Evolutionary conservation across 352 stramenopile species (phyloP).

Genomic region (Aphanomyces cochlioides): DNA sequence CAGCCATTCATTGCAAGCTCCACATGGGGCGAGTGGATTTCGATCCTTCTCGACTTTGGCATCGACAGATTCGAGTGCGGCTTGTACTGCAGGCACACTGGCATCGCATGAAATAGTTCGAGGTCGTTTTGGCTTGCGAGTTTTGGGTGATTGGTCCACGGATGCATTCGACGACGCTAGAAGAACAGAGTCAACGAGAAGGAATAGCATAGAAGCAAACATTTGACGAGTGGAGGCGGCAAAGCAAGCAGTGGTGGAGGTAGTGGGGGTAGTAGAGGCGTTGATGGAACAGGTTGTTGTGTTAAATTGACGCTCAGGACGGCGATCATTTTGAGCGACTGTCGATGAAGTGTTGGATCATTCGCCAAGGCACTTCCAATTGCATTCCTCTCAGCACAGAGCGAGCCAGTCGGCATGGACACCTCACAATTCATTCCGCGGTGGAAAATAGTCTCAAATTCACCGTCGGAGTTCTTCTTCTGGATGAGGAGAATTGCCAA

Average conservation of each 20-base stretch:
- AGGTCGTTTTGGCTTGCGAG: constrained; percentile 74
- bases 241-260: constrained; percentile 14
- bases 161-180: constrained; percentile 1
- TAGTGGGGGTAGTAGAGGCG: constrained; percentile 21
- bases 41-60: constrained; percentile 54
- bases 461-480: constrained; percentile 48
- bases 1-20: constrained; percentile 98
- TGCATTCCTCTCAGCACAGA: constrained; percentile 97
- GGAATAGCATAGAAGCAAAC: not conserved
- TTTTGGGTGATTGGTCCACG: constrained; percentile 24
- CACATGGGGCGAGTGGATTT: constrained; percentile 97
- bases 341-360: constrained; percentile 89
- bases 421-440: constrained; percentile 99
- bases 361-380: constrained; percentile 96
- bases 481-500: constrained; percentile 96
- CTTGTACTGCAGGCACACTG: constrained; percentile 42
- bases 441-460: constrained; percentile 76
- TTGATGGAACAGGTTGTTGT: not conserved
- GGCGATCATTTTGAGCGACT: constrained; percentile 93
- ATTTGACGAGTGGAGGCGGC: not conserved
- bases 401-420: constrained; percentile 92
- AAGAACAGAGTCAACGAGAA: too few species aligned
- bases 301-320: constrained; percentile 86
- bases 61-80: constrained; percentile 33
- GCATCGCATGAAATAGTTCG: constrained; percentile 80